A percentile compares a stretch with the other conserved stretches of the same genome.
phyloP scores from a whole-genome alignment of 1,139 yeast genomes.

The Yamadazyma diospyri region DNA sequence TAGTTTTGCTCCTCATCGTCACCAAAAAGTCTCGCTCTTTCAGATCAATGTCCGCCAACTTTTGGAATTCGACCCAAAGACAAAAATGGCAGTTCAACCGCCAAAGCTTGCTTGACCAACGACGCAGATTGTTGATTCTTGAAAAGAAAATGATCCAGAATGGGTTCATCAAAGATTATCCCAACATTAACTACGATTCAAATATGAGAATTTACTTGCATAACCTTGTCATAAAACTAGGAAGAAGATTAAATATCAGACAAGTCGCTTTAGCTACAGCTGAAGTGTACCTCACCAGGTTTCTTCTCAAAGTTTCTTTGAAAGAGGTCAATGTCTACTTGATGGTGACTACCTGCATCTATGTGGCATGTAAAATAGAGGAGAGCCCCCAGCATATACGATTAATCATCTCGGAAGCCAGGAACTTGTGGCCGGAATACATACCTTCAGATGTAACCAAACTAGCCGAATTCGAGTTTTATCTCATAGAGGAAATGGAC shows the following conservation, averaged over 20 bases:
- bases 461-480: constrained; percentile 95
- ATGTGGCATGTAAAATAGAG: constrained; percentile 89
- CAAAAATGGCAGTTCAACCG: constrained; percentile 42
- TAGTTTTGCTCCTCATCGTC: too few species aligned
- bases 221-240: constrained; percentile 67
- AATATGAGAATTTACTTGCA: constrained; percentile 69
- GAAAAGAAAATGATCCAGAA: constrained; percentile 47
- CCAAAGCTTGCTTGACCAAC: constrained; percentile 35
- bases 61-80: constrained; percentile 46
- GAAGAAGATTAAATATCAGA: constrained; percentile 70
- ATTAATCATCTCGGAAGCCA: constrained; percentile 76
- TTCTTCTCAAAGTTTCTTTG: constrained; percentile 67
- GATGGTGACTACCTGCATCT: constrained; percentile 78
- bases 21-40: not conserved
- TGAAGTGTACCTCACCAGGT: constrained; percentile 75
- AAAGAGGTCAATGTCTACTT: constrained; percentile 81
- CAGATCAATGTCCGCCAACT: constrained; percentile 42
- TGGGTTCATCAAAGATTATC: constrained; percentile 43
- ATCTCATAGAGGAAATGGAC: constrained; percentile 84
- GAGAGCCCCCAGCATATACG: constrained; percentile 95
- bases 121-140: constrained; percentile 35
- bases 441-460: constrained; percentile 89
- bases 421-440: constrained; percentile 92
- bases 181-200: constrained; percentile 50
- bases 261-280: constrained; percentile 89